Percentiles rank a stretch among this genome's conserved stretches.
Evolutionary conservation across 2,329 filamentous ascomycete genomes (phyloP).

Genomic region (Cytospora leucostoma): DNA sequence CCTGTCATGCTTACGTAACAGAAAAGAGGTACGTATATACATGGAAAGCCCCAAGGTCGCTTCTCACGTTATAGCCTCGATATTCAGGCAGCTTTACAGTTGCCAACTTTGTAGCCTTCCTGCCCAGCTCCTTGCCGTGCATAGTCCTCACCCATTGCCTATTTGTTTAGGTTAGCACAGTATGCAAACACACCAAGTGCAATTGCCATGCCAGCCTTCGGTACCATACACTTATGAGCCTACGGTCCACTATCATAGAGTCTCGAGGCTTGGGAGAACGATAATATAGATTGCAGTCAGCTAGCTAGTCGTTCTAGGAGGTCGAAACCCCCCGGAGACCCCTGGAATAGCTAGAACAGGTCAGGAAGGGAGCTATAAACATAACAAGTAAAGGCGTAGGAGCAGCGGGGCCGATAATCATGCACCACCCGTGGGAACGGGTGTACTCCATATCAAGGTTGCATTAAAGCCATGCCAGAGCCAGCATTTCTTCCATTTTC

Average conservation of each 20-base stretch:
- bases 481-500: conserved; percentile 18
- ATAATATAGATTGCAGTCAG: background rate
- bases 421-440: background rate
- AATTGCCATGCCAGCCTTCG: no score
- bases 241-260: no score
- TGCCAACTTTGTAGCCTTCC: background rate
- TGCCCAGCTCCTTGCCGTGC: background rate
- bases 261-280: background rate
- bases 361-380: background rate
- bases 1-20: conserved; percentile 11
- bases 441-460: background rate
- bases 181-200: no score
- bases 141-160: background rate
- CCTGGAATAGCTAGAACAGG: background rate
- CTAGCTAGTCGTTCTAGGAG: background rate
- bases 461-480: conserved; percentile 11
- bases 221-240: no score
- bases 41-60: background rate
- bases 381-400: background rate
- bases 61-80: background rate
- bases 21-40: background rate
- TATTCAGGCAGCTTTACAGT: background rate
- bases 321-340: no score
- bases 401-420: background rate
- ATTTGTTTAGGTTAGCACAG: background rate